Evolutionary conservation across 352 stramenopile species (phyloP), one percentile per base, ranked within the genome.

Genomic region (Pythium biforme): DNA sequence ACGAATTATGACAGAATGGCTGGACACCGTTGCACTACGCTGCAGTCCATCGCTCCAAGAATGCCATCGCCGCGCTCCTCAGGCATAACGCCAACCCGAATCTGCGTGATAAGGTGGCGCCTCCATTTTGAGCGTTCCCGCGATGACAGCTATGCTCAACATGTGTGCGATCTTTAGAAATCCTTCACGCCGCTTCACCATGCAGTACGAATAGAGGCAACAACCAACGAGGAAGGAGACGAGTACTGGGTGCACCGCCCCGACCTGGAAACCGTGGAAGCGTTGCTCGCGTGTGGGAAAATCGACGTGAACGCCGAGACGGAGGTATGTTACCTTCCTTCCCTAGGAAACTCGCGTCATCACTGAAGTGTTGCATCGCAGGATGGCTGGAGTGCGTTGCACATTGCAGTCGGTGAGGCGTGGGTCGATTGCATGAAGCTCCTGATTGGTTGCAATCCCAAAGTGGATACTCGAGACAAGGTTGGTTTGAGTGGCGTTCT

Each of bases 1-100:
- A 50, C 43, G 8, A 25, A 15, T 37, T 59, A 40, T 59, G 25
- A 49, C 51, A 59, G 53, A 1, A 49, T 43, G 39, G 53, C 37
- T 51, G 40, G 53, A 59, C 53, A 51, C 17, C 53, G 37, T 59
- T 59, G 27, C 53, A 59, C 26, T 11, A 51, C 40, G 53, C 40
- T 57, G 51, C 51, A 57, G 20, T 25, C 51, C 7, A 20, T 25
- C 37, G 40, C 26, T 48, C 22, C 3, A 19, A 23, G 40, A 22
- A 23, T 31, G 37, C 26, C 53, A 40, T 59, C 2, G 51, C 51
- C 39, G 39, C 51, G 25, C 53, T 59, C 53, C 8, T 51, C 8
- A 49, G 26, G 14, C 51, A 50, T 23, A 51, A 51, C 25, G 53
- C 53, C 39, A 39, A 59, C 27, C 53, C 53, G 39, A 59, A 59